Evolutionary conservation across 345 rosid genomes (phyloP), one percentile per base, ranked within the genome.

Genomic region (Gossypium australe): DNA sequence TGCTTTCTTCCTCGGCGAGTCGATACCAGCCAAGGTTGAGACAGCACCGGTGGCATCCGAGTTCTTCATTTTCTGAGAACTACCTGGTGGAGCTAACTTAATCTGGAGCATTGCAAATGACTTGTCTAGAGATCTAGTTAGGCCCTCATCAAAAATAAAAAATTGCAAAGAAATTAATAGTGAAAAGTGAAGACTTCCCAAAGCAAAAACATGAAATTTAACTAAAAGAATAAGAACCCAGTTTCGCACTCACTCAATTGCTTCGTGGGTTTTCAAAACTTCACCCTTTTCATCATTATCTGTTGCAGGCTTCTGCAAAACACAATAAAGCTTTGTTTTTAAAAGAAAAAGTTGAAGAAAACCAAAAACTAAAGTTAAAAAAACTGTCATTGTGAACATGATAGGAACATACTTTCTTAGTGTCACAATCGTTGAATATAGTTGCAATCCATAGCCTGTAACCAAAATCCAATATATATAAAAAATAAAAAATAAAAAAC

Each of bases 121-220:
- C 92, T 93, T 88, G 79, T 91, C 98, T 22, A 91, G 68, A n/a
- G 98, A 90, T 78, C 98, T 95, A 76, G 27, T 62, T 69, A 4
- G 63, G 52, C 52, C 70, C 78, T 79, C 92, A 82, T 11, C 77
- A 62, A 56, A 75, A 27, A 45, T 52, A 2, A 73, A 67, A 20
- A 74, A 49, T 25, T 27, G 34, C 18, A 49, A 51, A 49, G 43
- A 49, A 68, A 68, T 47, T 9, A 68, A 9, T 68, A 51, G 24
- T 9, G 62, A 58, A 20, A 5, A 10, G 41, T 10, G 16, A 67
- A 51, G 4, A 16, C 9, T 25, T 68, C 24, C 29, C 53, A 20
- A 67, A 11, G 11, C 2, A 44, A 20, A 66, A 67, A 61, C 17
- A 45, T n/a, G 1, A 45, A 20, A 2, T 44, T 63, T 27, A 12